Percentiles rank a stretch among this genome's conserved stretches.
phyloP scores from a whole-genome alignment of 371 early-diverging fungal species.

The Umbelopsis sp. region DNA sequence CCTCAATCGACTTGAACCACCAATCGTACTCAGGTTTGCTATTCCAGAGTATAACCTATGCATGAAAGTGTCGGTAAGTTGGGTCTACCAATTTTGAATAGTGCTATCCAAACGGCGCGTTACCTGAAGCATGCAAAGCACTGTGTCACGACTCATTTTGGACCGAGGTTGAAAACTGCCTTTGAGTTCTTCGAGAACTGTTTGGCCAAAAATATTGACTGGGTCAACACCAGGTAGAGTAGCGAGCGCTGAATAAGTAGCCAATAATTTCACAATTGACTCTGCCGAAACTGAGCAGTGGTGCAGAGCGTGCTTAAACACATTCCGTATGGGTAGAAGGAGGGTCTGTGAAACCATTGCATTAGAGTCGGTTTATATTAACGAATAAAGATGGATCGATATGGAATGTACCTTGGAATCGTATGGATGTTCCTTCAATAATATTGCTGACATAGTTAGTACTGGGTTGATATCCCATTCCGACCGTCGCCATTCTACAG shows the following conservation, averaged over 20 bases:
- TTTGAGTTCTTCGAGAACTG: constrained; percentile 50
- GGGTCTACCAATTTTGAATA: background rate
- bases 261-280: constrained; percentile 42
- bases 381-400: background rate
- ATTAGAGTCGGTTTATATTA: background rate
- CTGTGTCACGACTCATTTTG: constrained; percentile 45
- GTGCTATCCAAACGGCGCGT: background rate
- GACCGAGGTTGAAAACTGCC: constrained; percentile 22
- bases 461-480: constrained; percentile 62
- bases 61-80: background rate
- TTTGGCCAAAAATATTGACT: constrained; percentile 46
- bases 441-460: constrained; percentile 51
- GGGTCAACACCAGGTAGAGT: constrained; percentile 36
- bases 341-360: constrained; percentile 29
- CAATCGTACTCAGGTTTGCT: constrained; percentile 28
- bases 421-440: constrained; percentile 53
- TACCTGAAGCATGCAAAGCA: constrained; percentile 48
- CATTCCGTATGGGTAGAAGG: constrained; percentile 38
- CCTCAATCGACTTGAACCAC: constrained; percentile 47
- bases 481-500: constrained; percentile 49
- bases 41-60: constrained; percentile 49
- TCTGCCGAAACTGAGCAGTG: constrained; percentile 44
- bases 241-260: constrained; percentile 37
- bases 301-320: constrained; percentile 49
- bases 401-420: constrained; percentile 37